These are phyloP conservation scores for Colletotrichum navitas DNA, from an alignment of 2,329 filamentous ascomycete species.

Conservation along the genomic window DNA sequence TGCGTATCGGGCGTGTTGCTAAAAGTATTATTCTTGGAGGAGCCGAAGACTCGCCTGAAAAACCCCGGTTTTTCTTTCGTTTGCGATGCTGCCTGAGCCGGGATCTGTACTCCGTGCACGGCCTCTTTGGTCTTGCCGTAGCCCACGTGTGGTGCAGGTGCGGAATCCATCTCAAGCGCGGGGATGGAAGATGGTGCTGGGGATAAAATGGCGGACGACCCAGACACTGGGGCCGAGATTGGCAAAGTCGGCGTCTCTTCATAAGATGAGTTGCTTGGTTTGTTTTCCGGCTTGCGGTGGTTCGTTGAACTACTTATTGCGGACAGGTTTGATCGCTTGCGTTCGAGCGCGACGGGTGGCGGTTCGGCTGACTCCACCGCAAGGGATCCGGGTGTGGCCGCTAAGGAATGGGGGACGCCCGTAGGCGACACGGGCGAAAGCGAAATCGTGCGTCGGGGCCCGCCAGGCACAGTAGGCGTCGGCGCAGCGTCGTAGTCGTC, in stretches of 20 bases:
- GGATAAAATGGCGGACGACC: constrained; percentile 41
- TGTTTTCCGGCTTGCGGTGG: constrained; percentile 29
- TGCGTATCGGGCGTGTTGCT: constrained; percentile 40
- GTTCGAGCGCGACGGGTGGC: constrained; percentile 27
- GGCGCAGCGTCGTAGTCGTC: constrained; percentile 84
- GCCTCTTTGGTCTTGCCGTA: constrained; percentile 70
- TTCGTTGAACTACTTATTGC: constrained; percentile 33
- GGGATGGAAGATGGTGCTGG: constrained; percentile 55
- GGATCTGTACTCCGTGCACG: constrained; percentile 62
- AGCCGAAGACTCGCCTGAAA: constrained; percentile 91
- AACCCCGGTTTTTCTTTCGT: constrained; percentile 84
- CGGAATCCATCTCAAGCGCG: constrained; percentile 61
- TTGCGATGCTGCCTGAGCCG: constrained; percentile 61
- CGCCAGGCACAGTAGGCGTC: constrained; percentile 84
- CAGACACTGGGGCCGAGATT: constrained; percentile 44
- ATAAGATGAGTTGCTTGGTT: constrained; percentile 4
- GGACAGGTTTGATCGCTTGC: constrained; percentile 31
- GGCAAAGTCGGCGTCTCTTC: constrained; percentile 18
- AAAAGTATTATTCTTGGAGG: constrained; percentile 67
- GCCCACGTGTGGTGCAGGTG: constrained; percentile 69
- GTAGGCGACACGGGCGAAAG: constrained; percentile 41
- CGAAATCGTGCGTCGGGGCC: constrained; percentile 69
- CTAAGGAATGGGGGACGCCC: constrained; percentile 19
- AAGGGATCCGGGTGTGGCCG: constrained; percentile 19
- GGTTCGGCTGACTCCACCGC: constrained; percentile 26